Percentiles rank a stretch among this genome's conserved stretches.
phyloP scores from a whole-genome alignment of 345 rosid genomes.

The Iberis pinnata region DNA sequence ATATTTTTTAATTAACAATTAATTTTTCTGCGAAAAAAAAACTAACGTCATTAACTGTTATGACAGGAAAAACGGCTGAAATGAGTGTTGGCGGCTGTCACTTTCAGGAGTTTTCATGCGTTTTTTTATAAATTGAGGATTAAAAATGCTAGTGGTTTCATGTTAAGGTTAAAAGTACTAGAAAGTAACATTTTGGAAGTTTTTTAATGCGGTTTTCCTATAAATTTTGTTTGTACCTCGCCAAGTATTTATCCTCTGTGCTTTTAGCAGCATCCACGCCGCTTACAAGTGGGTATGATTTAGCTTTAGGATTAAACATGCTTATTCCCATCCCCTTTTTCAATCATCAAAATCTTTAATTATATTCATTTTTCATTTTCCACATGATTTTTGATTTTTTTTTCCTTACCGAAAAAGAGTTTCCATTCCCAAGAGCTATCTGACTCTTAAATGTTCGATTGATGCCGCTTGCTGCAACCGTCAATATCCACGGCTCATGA shows the following conservation, averaged over 20 bases:
- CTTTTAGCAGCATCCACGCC: slow-evolving; percentile 57
- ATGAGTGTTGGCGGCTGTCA: no score
- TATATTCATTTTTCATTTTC: not conserved
- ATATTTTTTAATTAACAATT: no score
- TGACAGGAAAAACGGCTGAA: no score
- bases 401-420: slow-evolving; percentile 44
- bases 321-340: slow-evolving; percentile 65
- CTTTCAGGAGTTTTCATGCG: no score
- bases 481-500: slow-evolving; percentile 83
- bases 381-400: not conserved
- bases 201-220: no score
- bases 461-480: slow-evolving; percentile 81
- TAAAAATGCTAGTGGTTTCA: no score
- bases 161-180: no score
- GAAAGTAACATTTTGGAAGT: no score
- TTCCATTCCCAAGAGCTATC: slow-evolving; percentile 60
- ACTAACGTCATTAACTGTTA: no score
- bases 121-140: no score
- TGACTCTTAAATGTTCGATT: slow-evolving; percentile 63
- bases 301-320: slow-evolving; percentile 46
- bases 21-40: no score
- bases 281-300: slow-evolving; percentile 55
- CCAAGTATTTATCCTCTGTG: slow-evolving; percentile 29
- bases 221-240: no score
- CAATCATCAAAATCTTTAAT: not conserved